These are phyloP conservation scores for Pisolithus microcarpus DNA, from an alignment of 768 basidiomycete genomes.

Conservation along the genomic window DNA sequence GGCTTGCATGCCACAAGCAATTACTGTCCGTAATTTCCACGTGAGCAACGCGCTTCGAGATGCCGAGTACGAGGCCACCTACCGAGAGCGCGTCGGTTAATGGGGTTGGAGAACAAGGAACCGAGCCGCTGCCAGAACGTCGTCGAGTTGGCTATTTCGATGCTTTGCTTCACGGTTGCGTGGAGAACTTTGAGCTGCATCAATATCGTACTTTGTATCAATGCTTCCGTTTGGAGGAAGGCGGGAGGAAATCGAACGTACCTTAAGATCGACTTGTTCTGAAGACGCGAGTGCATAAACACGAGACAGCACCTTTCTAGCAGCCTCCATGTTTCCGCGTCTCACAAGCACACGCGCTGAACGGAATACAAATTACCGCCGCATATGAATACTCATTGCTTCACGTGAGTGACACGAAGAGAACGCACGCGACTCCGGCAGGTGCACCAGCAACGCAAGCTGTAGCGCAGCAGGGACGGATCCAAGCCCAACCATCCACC, in stretches of 20 bases:
- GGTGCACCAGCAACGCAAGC: slow-evolving; percentile 48
- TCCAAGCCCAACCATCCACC: slow-evolving; percentile 80
- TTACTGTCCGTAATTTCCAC: slow-evolving; percentile 33
- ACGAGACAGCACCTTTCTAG: slow-evolving; percentile 49
- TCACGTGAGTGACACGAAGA: neutral
- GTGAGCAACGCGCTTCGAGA: neutral
- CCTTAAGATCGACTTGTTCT: slow-evolving; percentile 62
- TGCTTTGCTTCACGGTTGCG: slow-evolving; percentile 52
- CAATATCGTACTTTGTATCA: neutral
- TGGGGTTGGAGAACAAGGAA: slow-evolving; percentile 48
- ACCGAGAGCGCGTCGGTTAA: slow-evolving; percentile 69
- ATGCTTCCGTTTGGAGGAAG: neutral
- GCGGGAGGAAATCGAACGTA: slow-evolving; percentile 11
- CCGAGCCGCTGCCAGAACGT: slow-evolving; percentile 49
- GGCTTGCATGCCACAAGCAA: slow-evolving; percentile 76
- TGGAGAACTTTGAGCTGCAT: slow-evolving; percentile 50
- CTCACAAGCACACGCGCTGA: slow-evolving; percentile 61
- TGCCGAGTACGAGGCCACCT: slow-evolving; percentile 15
- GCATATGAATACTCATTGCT: neutral
- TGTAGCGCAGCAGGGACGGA: slow-evolving; percentile 63
- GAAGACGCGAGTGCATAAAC: slow-evolving; percentile 64
- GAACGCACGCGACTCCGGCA: slow-evolving; percentile 72
- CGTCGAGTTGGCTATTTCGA: slow-evolving; percentile 54
- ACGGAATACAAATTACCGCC: neutral
- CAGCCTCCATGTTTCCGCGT: slow-evolving; percentile 42